These are phyloP conservation scores for Zopfia rhizophila DNA, from an alignment of 2,329 filamentous ascomycete genomes.

Conservation along the genomic window DNA sequence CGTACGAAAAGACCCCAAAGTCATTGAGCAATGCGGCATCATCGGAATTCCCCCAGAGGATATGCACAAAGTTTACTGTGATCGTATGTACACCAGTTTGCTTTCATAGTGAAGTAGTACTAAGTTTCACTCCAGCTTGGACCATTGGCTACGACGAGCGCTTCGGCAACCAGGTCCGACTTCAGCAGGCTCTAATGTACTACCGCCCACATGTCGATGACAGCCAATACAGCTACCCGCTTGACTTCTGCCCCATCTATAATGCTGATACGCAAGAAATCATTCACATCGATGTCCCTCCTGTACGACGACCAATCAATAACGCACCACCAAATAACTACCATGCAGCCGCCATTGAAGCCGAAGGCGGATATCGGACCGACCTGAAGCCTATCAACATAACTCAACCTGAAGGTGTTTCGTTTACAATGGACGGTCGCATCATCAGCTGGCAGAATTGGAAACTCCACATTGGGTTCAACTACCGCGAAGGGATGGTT, in stretches of 20 bases:
- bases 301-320: conserved; percentile 78
- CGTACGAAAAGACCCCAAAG: conserved; percentile 79
- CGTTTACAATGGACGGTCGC: conserved; percentile 79
- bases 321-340: conserved; percentile 81
- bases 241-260: conserved; percentile 94
- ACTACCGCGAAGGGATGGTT: conserved; percentile 91
- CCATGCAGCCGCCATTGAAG: conserved; percentile 76
- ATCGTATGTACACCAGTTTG: conserved; percentile 66
- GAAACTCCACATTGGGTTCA: conserved; percentile 93
- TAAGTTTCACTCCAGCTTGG: conserved; percentile 69
- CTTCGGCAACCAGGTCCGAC: conserved; percentile 78
- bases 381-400: conserved; percentile 89
- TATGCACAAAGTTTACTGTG: conserved; percentile 96
- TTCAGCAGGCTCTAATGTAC: conserved; percentile 96
- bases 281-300: conserved; percentile 84
- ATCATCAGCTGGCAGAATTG: conserved; percentile 91
- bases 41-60: conserved; percentile 82
- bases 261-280: conserved; percentile 82
- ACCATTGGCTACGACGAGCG: conserved; percentile 95
- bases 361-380: conserved; percentile 77
- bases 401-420: conserved; percentile 88
- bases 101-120: conserved; percentile 9
- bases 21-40: conserved; percentile 89
- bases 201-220: conserved; percentile 87
- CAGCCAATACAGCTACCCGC: conserved; percentile 88